Conservation (phyloP, 2,329 filamentous ascomycete genomes). For the Tolypocladium ophioglossoides region DNA sequence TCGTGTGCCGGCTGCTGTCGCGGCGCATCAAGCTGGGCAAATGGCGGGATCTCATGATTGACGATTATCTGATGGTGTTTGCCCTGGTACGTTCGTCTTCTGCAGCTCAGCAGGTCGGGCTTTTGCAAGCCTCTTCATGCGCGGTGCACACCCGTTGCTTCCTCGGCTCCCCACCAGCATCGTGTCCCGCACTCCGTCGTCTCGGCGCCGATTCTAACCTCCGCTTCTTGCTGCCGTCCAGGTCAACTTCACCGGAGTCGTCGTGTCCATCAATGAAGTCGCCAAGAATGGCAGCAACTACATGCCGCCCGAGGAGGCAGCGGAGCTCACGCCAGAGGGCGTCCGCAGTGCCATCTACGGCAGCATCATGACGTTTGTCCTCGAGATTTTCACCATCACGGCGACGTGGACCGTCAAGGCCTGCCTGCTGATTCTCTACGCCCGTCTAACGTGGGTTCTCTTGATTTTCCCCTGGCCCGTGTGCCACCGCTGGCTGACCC, state of each 20-base stretch:
- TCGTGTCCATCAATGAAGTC: slow-evolving; percentile 30
- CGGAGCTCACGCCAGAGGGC: slow-evolving; percentile 32
- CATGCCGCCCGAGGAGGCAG: slow-evolving; percentile 22
- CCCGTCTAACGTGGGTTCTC: slow-evolving; percentile 34
- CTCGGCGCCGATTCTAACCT: not conserved
- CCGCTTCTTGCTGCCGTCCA: not conserved
- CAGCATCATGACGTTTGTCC: slow-evolving; percentile 43
- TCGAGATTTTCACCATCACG: slow-evolving; percentile 40
- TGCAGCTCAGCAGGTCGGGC: not conserved
- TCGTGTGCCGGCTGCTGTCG: slow-evolving; percentile 16
- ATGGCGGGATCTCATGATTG: slow-evolving; percentile 36
- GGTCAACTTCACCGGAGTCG: slow-evolving; percentile 23
- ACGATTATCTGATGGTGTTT: slow-evolving; percentile 48
- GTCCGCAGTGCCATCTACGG: slow-evolving; percentile 33
- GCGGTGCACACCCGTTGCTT: not conserved
- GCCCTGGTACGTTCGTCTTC: slow-evolving; percentile 23
- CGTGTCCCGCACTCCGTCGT: not conserved
- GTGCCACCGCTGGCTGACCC: not conserved
- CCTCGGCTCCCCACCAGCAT: not conserved
- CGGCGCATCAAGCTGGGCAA: slow-evolving; percentile 29
- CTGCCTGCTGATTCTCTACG: slow-evolving; percentile 41
- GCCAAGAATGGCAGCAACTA: slow-evolving; percentile 34
- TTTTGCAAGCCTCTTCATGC: not conserved
- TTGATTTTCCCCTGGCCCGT: not conserved
- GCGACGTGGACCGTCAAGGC: slow-evolving; percentile 42